Base-by-base conservation (phyloP, 805 yeast species). In the Candida silvatica region DNA sequence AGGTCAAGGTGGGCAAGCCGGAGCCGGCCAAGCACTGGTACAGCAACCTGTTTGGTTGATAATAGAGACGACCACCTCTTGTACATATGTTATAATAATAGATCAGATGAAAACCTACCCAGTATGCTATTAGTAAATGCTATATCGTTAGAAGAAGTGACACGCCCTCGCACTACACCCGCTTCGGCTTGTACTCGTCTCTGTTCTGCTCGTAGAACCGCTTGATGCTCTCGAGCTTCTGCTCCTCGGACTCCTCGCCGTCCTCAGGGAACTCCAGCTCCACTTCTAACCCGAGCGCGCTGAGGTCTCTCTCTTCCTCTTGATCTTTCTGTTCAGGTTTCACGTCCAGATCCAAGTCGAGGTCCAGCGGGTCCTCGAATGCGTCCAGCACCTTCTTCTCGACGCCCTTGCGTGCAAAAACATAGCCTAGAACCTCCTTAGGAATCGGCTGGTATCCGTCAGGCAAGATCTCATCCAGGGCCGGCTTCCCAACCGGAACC, bases 401-500 rank as follows among this genome's bases (percentile, higher is more conserved):
- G 18, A 14, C 17, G 3, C 19, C 26, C 9, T 25, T 20, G 4
- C 34, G 17, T 11, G 30, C 14, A 40, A 54, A 49, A 4, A 56
- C 44, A 17, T 47, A 56, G 6, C 52, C 54, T 27, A 53, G 37
- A 15, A 61, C 40, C 11, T 43, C 47, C 11, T 51, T 56, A 15
- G 47, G 61, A 59, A 37, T 52, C 2, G 67, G 64, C n/a, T 62
- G 64, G 41, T 80, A 80, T 5, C 58, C 49, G 39, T 68, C 64
- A 3, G 66, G 63, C n/a, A n/a, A n/a, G 17, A 64, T 41, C 17
- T 45, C 42, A 6, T 62, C 67, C 3, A 54, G 55, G 20, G 52
- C 54, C 24, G 47, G 50, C 17, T 52, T 26, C 11, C 37, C 30
- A 9, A 20, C 49, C 5, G 80, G 71, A 17, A 65, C 66, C 27